phyloP scores from a whole-genome alignment of 371 early-diverging fungal genomes.

The Quaeritorhiza haematococci region DNA sequence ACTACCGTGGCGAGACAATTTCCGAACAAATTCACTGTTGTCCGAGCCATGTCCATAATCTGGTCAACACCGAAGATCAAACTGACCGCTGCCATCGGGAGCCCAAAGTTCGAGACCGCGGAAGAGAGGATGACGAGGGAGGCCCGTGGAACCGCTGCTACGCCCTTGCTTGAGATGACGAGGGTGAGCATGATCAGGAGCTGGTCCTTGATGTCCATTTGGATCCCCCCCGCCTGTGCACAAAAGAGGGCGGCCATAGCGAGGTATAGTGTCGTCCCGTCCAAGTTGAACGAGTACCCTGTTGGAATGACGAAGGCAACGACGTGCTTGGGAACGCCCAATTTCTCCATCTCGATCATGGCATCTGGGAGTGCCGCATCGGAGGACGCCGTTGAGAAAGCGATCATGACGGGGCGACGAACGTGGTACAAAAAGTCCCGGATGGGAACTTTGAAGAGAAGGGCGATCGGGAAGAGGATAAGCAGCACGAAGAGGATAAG shows the following conservation, averaged over 20 bases:
- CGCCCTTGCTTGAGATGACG: conserved; percentile 74
- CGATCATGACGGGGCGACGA: conserved; percentile 65
- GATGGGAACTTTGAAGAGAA: conserved; percentile 53
- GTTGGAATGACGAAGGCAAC: conserved; percentile 70
- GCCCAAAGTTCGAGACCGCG: conserved; percentile 47
- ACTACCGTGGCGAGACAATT: too few species aligned
- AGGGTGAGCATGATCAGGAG: conserved; percentile 67
- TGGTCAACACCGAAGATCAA: conserved; percentile 70
- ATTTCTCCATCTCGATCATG: conserved; percentile 65
- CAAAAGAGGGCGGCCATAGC: conserved; percentile 32
- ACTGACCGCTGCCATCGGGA: conserved; percentile 53
- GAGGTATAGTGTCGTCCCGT: conserved; percentile 71
- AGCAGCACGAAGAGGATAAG: conserved; percentile 45
- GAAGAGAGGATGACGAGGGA: conserved; percentile 59
- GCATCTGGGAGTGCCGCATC: conserved; percentile 76
- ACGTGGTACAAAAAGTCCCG: conserved; percentile 51
- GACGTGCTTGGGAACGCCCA: conserved; percentile 68
- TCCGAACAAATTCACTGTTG: conserved; percentile 65
- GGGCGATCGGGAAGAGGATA: conserved; percentile 60
- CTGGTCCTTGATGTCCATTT: conserved; percentile 57
- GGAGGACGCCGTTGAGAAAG: conserved; percentile 81
- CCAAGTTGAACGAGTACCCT: conserved; percentile 80
- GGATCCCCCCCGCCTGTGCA: conserved; percentile 60
- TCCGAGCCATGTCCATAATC: conserved; percentile 68
- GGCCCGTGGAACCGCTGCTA: conserved; percentile 77